phyloP scores from a whole-genome alignment of 2,329 filamentous ascomycete genomes.

The Ambrosiella cleistominuta region DNA sequence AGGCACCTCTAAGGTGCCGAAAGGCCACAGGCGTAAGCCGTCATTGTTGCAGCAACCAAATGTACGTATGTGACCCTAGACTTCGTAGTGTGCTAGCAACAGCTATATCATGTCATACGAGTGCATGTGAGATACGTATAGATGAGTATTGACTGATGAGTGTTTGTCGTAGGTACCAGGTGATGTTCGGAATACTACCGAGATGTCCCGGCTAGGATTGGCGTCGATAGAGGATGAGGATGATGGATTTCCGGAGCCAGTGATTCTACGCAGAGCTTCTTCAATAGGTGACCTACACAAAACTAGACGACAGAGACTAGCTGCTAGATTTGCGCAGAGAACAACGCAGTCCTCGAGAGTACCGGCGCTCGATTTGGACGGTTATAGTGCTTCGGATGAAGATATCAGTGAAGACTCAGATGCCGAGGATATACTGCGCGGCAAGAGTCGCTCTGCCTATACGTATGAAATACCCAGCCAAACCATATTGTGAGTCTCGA shows the following conservation, averaged over 20 bases:
- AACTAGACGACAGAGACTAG: background rate
- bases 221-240: constrained; percentile 23
- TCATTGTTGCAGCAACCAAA: constrained; percentile 52
- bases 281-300: constrained; percentile 25
- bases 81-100: no score
- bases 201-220: constrained; percentile 6
- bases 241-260: constrained; percentile 48
- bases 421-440: constrained; percentile 45
- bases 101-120: no score
- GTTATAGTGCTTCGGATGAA: constrained; percentile 6
- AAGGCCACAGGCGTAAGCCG: constrained; percentile 42
- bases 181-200: constrained; percentile 3
- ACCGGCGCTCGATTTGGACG: constrained; percentile 6
- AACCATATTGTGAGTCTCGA: background rate
- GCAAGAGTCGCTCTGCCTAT: constrained; percentile 7
- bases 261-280: constrained; percentile 46
- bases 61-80: constrained; percentile 25
- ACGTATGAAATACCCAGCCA: constrained; percentile 33
- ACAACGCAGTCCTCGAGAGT: constrained; percentile 8
- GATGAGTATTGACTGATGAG: background rate
- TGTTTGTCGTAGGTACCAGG: background rate
- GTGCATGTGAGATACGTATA: background rate
- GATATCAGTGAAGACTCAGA: constrained; percentile 21
- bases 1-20: constrained; percentile 15
- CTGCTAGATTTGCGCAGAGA: background rate